Percentiles rank a stretch among this genome's conserved stretches.
Conservation (phyloP, 2,329 filamentous ascomycete genomes). For the Onygena corvina region DNA sequence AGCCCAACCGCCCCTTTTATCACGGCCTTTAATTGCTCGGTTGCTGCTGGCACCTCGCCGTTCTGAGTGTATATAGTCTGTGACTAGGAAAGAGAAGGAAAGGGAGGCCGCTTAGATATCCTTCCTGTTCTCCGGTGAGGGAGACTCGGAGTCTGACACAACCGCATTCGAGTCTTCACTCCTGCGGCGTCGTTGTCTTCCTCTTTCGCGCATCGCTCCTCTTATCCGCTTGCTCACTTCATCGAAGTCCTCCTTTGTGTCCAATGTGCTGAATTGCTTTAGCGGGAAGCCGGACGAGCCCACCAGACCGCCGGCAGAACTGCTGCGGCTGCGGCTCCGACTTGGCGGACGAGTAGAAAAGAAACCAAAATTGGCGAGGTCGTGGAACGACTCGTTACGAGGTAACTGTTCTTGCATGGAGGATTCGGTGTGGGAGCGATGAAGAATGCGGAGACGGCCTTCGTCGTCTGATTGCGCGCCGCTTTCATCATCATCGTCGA, state of each 20-base stretch:
- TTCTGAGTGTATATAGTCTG: neutral
- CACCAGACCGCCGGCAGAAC: slow-evolving; percentile 53
- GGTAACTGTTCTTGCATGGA: slow-evolving; percentile 45
- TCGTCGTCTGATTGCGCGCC: slow-evolving; percentile 16
- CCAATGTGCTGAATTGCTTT: slow-evolving; percentile 54
- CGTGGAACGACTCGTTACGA: slow-evolving; percentile 85
- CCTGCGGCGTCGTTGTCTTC: slow-evolving; percentile 46
- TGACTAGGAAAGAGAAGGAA: neutral
- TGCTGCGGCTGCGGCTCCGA: slow-evolving; percentile 52
- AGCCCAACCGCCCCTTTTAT: neutral
- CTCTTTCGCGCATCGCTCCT: slow-evolving; percentile 70
- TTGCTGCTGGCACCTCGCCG: neutral
- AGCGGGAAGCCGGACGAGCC: slow-evolving; percentile 53
- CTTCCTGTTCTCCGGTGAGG: slow-evolving; percentile 26
- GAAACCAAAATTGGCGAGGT: slow-evolving; percentile 75
- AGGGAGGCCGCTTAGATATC: slow-evolving; percentile 21
- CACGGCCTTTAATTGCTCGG: neutral
- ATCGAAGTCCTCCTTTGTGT: slow-evolving; percentile 60
- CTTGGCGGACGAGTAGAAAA: slow-evolving; percentile 84
- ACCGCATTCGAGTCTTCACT: slow-evolving; percentile 33
- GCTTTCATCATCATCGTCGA: slow-evolving; percentile 16
- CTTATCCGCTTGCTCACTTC: slow-evolving; percentile 75
- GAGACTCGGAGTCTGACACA: slow-evolving; percentile 29
- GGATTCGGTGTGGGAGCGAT: neutral
- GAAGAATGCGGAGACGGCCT: slow-evolving; percentile 13